Evolutionary conservation across 2,329 filamentous ascomycete genomes (phyloP).

Genomic region (Tothia fuscella): DNA sequence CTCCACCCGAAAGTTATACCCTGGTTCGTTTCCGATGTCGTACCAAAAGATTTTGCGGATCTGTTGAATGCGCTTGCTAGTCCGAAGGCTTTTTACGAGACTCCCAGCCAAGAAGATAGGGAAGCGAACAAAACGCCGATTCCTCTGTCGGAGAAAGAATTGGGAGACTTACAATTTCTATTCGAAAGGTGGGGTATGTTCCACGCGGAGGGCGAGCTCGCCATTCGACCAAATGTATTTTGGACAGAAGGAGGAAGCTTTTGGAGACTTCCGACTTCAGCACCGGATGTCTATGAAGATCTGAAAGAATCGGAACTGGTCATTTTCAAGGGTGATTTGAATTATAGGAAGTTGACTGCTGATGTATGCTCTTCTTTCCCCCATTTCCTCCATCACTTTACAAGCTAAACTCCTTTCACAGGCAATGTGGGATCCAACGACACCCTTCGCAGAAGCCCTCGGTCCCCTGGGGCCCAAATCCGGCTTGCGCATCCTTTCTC

Average conservation of each 20-base stretch:
- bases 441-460: conserved; percentile 71
- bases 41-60: conserved; percentile 74
- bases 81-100: conserved; percentile 68
- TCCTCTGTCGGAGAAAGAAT: conserved; percentile 56
- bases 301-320: conserved; percentile 75
- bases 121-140: conserved; percentile 42
- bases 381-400: background rate
- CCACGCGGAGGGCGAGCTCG: conserved; percentile 72
- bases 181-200: conserved; percentile 71
- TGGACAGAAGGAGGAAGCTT: conserved; percentile 85
- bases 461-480: conserved; percentile 74
- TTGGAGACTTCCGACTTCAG: conserved; percentile 68
- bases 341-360: conserved; percentile 84
- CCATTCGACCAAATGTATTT: conserved; percentile 74
- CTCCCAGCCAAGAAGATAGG: conserved; percentile 54
- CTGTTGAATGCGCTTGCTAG: conserved; percentile 69
- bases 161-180: conserved; percentile 56
- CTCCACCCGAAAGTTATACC: conserved; percentile 91
- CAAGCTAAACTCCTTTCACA: conserved; percentile 22
- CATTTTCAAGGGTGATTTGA: conserved; percentile 94
- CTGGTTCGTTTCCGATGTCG: conserved; percentile 95
- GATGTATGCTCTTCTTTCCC: conserved; percentile 49
- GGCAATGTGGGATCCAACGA: conserved; percentile 75
- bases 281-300: conserved; percentile 59
- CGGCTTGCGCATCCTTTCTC: conserved; percentile 70